Base-by-base conservation (phyloP, 2,329 filamentous ascomycete genomes). In the Tolypocladium pustulatum region DNA sequence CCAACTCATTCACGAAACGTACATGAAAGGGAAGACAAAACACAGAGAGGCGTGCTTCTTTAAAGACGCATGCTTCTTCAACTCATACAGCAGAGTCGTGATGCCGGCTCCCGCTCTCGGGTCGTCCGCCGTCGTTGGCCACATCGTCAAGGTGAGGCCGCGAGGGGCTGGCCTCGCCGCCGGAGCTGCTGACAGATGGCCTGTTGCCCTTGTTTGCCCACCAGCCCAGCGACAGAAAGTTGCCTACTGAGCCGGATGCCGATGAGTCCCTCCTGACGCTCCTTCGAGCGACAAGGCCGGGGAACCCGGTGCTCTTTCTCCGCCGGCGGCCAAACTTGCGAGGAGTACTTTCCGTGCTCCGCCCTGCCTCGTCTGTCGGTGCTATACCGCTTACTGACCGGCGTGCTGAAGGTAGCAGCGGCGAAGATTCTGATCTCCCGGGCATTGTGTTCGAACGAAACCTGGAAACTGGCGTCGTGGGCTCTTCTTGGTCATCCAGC, bases 401-500 rank as follows among this genome's bases (percentile, higher is more conserved):
- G 54, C 71, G 68, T 17, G 69, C 67, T 6, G 69, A 60, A 43
- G 64, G 60, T 22, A 79, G 67, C 13, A 80, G 67, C 4, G 75
- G 75, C 1, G 74, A 72, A 7, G 70, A 71, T 56, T 79, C 77
- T 38, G 65, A 69, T 22, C 69, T 66, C 1, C 67, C 71, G 0
- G 80, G 78, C 40, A 83, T 60, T 2, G 81, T 82, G 57, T 73
- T 78, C 13, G 81, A 81, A 17, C 80, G 76, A 30, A 73, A 68
- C 53, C 78, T 73, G 49, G 67, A 70, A 4, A 70, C 64, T 0
- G 74, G 71, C 56, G 75, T 73, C 59, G 71, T 74, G 36, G 74
- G 70, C 25, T 75, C 72, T 56, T 84, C 81, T 46, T 88, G 84
- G 65, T 96, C 91, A 67, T 94, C 87, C 17, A 96, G 79, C 69